phyloP scores from a whole-genome alignment of 495 filamentous ascomycete genomes.

The Talaromyces proteolyticus region DNA sequence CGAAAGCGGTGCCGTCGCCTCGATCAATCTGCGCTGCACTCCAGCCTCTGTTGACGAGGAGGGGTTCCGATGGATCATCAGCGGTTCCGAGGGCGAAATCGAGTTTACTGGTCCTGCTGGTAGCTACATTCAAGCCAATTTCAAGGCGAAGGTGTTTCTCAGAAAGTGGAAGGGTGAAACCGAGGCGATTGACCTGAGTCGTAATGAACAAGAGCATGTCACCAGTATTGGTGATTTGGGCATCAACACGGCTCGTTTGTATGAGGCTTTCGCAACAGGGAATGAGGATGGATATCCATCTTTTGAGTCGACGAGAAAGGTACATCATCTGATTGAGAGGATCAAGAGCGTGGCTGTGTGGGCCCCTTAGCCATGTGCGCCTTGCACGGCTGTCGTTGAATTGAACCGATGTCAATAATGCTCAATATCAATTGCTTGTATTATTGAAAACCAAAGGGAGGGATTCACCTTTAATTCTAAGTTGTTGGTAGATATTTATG shows the following conservation, averaged over 20 bases:
- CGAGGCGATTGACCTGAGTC: conserved; percentile 34
- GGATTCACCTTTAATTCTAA: too few relatives aligned
- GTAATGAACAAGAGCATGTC: conserved; percentile 22
- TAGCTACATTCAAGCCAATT: conserved; percentile 28
- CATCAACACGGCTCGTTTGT: conserved; percentile 40
- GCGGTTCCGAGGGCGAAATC: conserved; percentile 51
- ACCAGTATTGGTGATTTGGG: conserved; percentile 25
- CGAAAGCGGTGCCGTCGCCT: conserved; percentile 27
- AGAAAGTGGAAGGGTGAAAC: conserved; percentile 36
- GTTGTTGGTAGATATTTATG: too few relatives aligned
- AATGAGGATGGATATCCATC: conserved; percentile 22
- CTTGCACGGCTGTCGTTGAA: too few relatives aligned
- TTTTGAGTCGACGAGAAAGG: conserved; percentile 21
- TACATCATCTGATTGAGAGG: conserved; percentile 3
- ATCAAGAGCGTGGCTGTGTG: conserved; percentile 4
- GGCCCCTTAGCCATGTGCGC: conserved; percentile 7
- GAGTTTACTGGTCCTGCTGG: conserved; percentile 27
- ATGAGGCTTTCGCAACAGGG: conserved; percentile 39
- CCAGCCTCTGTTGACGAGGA: conserved; percentile 40
- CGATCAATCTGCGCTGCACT: conserved; percentile 41
- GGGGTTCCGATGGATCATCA: conserved; percentile 47
- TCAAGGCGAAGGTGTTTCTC: conserved; percentile 32
- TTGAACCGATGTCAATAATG: too few relatives aligned
- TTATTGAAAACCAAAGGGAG: too few relatives aligned
- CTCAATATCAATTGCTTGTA: too few relatives aligned